These are phyloP conservation scores for Phyllosticta citriasiana DNA, from an alignment of 2,329 filamentous ascomycete genomes.

Conservation along the genomic window DNA sequence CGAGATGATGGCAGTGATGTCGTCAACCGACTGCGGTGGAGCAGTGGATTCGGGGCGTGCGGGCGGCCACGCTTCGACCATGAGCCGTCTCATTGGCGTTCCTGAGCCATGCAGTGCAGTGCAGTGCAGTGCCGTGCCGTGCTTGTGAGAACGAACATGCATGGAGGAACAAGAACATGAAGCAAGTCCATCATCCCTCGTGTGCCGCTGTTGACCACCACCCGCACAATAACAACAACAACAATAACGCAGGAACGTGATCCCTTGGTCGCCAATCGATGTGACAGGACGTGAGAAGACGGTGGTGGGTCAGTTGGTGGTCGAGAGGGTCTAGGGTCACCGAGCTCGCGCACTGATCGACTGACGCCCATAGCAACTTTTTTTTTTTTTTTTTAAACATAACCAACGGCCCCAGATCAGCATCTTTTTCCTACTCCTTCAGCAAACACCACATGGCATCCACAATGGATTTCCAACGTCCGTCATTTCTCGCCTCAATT, in stretches of 20 bases:
- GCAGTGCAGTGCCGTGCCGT: not conserved
- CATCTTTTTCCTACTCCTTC: not conserved
- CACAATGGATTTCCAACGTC: not conserved
- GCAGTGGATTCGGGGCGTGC: not conserved
- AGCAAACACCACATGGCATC: not conserved
- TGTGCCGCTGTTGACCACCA: too few species aligned
- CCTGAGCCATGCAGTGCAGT: not conserved
- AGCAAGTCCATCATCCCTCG: too few species aligned
- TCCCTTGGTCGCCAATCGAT: too few species aligned
- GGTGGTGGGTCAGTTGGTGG: not conserved
- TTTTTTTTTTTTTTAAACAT: not conserved
- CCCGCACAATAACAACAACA: too few species aligned
- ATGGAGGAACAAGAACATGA: not conserved
- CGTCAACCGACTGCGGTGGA: not conserved
- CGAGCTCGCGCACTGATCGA: not conserved
- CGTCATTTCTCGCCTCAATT: too few species aligned
- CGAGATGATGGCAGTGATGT: not conserved
- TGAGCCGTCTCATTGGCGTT: conserved; percentile 1
- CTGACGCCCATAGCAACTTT: not conserved
- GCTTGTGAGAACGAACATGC: not conserved
- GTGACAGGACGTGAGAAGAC: not conserved
- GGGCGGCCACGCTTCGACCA: not conserved
- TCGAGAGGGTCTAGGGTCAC: not conserved
- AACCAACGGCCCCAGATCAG: not conserved
- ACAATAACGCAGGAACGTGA: too few species aligned